Evolutionary conservation across 1,284 basidiomycete genomes (phyloP).

Genomic region (Rhodotorula sp.): DNA sequence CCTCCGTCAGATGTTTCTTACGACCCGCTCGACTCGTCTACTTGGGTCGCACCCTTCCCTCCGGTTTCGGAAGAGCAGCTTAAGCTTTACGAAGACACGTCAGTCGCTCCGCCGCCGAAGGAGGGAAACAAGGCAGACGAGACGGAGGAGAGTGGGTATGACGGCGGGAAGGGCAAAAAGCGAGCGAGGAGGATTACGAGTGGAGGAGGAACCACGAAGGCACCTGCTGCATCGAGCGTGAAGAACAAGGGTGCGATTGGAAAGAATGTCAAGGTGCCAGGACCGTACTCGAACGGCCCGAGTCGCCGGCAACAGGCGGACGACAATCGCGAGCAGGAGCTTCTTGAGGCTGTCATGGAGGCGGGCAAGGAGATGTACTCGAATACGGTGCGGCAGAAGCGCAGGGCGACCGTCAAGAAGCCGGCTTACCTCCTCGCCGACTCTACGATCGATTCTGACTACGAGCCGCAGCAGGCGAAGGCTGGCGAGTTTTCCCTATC

Average conservation of each 20-base stretch:
- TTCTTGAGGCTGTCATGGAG: not conserved
- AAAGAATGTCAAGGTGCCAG: too few relatives aligned
- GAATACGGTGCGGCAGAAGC: not conserved
- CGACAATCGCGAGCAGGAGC: not conserved
- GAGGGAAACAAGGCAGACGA: too few relatives aligned
- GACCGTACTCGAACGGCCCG: too few relatives aligned
- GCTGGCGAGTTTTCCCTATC: too few relatives aligned
- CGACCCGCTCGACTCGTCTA: not conserved
- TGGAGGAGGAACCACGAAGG: not conserved
- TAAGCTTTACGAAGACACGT: not conserved
- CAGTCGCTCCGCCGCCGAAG: too few relatives aligned
- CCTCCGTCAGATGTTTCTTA: not conserved
- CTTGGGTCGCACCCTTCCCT: slow-evolving; percentile 1
- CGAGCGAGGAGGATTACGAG: not conserved
- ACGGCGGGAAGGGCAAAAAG: not conserved
- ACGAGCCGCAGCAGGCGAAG: not conserved
- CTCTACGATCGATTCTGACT: not conserved
- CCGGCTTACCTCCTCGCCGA: not conserved
- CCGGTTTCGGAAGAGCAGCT: not conserved
- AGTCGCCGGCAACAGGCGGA: not conserved
- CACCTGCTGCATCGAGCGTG: too few relatives aligned
- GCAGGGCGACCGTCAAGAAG: not conserved
- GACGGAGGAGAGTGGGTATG: too few relatives aligned
- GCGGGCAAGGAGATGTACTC: not conserved
- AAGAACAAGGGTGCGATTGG: not conserved